Evolutionary conservation across 352 stramenopile genomes (phyloP).

Genomic region (Elongisporangium senticosum): DNA sequence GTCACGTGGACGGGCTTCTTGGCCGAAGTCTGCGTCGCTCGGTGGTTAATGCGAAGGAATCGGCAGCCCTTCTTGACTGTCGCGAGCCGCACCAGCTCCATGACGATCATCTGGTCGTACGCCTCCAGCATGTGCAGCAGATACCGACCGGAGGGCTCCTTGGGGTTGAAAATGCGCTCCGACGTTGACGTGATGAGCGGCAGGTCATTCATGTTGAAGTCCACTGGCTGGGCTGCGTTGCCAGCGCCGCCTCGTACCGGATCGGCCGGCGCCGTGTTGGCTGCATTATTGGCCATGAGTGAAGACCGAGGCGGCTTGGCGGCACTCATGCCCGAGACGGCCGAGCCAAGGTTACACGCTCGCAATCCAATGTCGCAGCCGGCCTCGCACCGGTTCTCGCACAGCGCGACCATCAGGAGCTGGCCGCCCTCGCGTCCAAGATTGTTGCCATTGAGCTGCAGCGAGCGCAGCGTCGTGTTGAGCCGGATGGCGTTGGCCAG

Average conservation of each 20-base stretch:
- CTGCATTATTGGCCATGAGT: not conserved
- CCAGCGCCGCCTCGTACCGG: not conserved
- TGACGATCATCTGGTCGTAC: slow-evolving; percentile 77
- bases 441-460: slow-evolving; percentile 77
- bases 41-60: slow-evolving; percentile 63
- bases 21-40: slow-evolving; percentile 6
- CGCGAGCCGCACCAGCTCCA: slow-evolving; percentile 69
- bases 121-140: slow-evolving; percentile 53
- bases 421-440: slow-evolving; percentile 67
- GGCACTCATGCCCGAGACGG: slow-evolving; percentile 10
- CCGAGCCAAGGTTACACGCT: slow-evolving; percentile 50
- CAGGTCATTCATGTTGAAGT: slow-evolving; percentile 29
- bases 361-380: slow-evolving; percentile 56
- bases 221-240: not conserved
- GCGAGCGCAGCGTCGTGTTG: slow-evolving; percentile 48
- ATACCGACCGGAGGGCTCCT: slow-evolving; percentile 70
- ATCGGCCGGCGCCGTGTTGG: not conserved
- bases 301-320: slow-evolving; percentile 2
- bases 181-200: slow-evolving; percentile 37
- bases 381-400: slow-evolving; percentile 40
- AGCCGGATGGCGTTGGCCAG: slow-evolving; percentile 57
- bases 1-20: slow-evolving; percentile 41
- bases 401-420: slow-evolving; percentile 59
- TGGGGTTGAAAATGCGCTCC: slow-evolving; percentile 51
- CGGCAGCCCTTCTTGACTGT: slow-evolving; percentile 66